A percentile compares a stretch with the other conserved stretches of the same genome.
Conservation (phyloP, 139 green algal genomes). For the Picochlorum sp. region DNA sequence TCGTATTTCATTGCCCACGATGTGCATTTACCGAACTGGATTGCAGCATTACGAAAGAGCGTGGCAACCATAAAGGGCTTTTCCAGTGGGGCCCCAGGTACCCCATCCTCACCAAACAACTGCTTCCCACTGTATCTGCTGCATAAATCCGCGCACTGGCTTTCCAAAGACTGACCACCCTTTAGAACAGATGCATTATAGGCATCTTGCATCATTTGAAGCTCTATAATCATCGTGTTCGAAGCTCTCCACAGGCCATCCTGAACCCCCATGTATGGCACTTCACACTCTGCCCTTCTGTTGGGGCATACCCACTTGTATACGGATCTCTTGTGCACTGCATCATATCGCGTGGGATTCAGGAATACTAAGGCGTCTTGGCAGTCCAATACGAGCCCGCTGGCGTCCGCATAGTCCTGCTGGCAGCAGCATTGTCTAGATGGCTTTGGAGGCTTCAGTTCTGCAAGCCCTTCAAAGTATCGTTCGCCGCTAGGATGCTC, state of each 20-base stretch:
- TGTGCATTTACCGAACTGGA: neutral
- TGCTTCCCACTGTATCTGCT: neutral
- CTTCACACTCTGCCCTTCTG: neutral
- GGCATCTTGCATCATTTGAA: conserved; percentile 1
- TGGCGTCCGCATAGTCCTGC: no score
- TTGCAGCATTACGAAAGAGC: conserved; percentile 1
- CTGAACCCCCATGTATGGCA: neutral
- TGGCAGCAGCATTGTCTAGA: no score
- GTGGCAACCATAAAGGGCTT: neutral
- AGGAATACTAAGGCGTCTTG: neutral
- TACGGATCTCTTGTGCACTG: neutral
- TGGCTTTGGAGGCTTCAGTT: no score
- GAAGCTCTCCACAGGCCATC: neutral
- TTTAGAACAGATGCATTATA: neutral
- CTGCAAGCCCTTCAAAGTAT: no score
- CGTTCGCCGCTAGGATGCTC: no score
- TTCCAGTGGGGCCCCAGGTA: neutral
- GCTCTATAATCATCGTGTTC: neutral
- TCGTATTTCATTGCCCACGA: neutral
- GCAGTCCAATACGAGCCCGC: neutral
- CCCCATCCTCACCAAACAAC: neutral
- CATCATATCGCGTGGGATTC: neutral
- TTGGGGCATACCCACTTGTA: neutral
- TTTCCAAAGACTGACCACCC: neutral
- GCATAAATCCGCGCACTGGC: neutral